Evolutionary conservation across 352 stramenopile genomes (phyloP).

Genomic region (Phytophthora niederhauseri): DNA sequence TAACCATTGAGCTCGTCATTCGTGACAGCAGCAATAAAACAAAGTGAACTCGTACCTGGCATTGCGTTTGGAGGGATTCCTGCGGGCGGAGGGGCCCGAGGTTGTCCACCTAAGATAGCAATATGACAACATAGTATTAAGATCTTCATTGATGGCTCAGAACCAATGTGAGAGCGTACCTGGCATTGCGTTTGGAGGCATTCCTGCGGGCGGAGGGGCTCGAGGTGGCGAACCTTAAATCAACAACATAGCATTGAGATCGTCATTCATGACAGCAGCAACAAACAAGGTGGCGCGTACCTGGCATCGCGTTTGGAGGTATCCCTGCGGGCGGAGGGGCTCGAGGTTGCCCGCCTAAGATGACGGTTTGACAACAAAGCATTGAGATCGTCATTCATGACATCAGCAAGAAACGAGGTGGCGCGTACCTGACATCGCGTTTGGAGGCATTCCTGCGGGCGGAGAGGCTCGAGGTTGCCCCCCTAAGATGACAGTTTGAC

Average conservation of each 20-base stretch:
- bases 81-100: constrained; percentile 39
- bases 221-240: constrained; percentile 2
- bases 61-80: constrained; percentile 16
- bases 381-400: neutral
- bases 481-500: constrained; percentile 4
- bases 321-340: constrained; percentile 27
- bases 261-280: neutral
- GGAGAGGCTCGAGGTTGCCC: constrained; percentile 15
- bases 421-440: neutral
- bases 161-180: constrained; percentile 3
- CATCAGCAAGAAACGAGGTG: too few species aligned
- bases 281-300: neutral
- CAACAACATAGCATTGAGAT: too few species aligned
- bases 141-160: neutral
- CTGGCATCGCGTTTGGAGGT: constrained; percentile 9
- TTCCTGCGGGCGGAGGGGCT: constrained; percentile 27
- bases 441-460: constrained; percentile 9
- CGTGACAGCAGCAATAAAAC: too few species aligned
- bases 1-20: neutral
- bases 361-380: neutral
- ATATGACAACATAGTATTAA: neutral
- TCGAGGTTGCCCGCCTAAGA: constrained; percentile 23
- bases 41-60: constrained; percentile 15
- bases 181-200: constrained; percentile 12
- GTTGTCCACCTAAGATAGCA: constrained; percentile 19